Conservation (phyloP, 2,329 filamentous ascomycete genomes). For the Aphanocladium album region DNA sequence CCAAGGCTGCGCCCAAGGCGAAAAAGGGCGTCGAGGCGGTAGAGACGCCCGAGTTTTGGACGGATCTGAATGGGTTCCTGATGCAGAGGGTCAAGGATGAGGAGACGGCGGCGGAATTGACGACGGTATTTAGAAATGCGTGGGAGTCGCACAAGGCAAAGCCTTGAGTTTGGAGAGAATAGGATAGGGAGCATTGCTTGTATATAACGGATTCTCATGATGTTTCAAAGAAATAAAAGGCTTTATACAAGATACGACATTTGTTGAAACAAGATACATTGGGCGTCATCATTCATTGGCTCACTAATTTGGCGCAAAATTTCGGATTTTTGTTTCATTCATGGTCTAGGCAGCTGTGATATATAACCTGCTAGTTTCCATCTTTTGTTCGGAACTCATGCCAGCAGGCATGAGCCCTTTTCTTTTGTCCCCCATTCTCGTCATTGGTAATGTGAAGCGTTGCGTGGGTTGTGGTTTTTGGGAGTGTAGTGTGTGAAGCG, state of each 20-base stretch:
- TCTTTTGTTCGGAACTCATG: constrained; percentile 3
- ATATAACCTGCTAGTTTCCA: constrained; percentile 12
- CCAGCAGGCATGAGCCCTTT: not conserved
- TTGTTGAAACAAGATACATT: not conserved
- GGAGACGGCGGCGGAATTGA: constrained; percentile 57
- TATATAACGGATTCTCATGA: not conserved
- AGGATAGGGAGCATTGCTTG: not conserved
- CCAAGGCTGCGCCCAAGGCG: constrained; percentile 3
- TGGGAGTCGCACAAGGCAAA: constrained; percentile 52
- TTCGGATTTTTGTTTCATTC: not conserved
- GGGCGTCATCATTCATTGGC: not conserved
- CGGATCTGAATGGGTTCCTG: constrained; percentile 76
- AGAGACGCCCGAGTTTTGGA: constrained; percentile 75
- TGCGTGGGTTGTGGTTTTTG: not conserved
- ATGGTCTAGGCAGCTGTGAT: constrained; percentile 10
- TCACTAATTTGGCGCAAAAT: not conserved
- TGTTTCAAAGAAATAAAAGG: not conserved
- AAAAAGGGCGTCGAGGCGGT: constrained; percentile 30
- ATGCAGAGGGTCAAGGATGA: constrained; percentile 72
- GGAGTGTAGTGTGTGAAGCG: not conserved
- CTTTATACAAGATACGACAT: not conserved
- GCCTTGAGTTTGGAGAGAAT: constrained; percentile 16
- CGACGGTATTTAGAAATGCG: constrained; percentile 62
- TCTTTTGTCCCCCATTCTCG: not conserved
- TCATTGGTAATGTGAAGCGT: constrained; percentile 1